Conservation (phyloP, 257 asterid genomes). For the Rubia yunnanensis region DNA sequence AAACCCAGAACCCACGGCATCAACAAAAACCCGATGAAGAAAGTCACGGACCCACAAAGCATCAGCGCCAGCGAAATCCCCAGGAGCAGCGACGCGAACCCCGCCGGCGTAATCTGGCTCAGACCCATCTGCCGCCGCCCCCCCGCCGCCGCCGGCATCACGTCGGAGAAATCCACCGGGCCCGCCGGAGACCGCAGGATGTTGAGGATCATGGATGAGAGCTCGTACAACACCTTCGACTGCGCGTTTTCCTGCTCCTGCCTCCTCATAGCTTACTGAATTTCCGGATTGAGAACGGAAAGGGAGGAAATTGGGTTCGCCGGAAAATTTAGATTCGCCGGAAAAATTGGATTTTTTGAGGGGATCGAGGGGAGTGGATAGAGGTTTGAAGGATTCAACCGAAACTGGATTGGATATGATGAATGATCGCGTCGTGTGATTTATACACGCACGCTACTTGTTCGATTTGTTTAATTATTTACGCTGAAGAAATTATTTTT, state of each 20-base stretch:
- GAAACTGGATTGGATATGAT: not conserved
- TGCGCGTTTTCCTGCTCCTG: conserved; percentile 22
- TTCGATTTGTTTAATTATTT: not conserved
- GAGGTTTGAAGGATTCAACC: conserved; percentile 2
- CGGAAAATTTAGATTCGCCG: not conserved
- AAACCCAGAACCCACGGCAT: conserved; percentile 98
- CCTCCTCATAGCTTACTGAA: conserved; percentile 16
- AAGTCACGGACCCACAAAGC: conserved; percentile 86
- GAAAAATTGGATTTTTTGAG: conserved; percentile 9
- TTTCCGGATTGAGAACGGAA: not conserved
- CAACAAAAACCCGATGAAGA: conserved; percentile 78
- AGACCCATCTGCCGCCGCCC: conserved; percentile 21
- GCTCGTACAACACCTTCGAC: conserved; percentile 31
- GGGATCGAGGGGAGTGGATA: conserved; percentile 53
- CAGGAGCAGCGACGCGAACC: conserved; percentile 63
- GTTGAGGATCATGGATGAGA: conserved; percentile 28
- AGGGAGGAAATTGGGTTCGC: not conserved
- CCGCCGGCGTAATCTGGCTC: conserved; percentile 64
- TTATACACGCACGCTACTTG: not conserved
- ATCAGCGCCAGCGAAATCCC: conserved; percentile 68
- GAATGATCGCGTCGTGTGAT: not conserved
- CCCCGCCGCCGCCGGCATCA: conserved; percentile 1
- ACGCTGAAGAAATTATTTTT: not conserved
- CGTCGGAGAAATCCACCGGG: conserved; percentile 23
- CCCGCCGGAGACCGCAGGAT: conserved; percentile 25